These are phyloP conservation scores for Sanghuangporus sanghuang DNA, from an alignment of 1,284 basidiomycete genomes.

Conservation along the genomic window DNA sequence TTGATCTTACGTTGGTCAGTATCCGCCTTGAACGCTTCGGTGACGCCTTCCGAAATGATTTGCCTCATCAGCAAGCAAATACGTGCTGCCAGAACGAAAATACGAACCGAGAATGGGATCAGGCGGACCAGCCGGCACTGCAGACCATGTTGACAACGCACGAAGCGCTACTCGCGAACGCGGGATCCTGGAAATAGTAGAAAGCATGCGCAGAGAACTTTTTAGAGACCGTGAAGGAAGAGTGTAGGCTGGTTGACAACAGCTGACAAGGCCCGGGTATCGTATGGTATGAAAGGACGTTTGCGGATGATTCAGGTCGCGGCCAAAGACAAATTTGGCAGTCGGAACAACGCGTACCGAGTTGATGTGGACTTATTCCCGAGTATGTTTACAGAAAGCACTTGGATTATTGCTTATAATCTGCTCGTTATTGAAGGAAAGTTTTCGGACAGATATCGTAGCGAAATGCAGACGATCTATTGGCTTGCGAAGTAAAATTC, in stretches of 20 bases:
- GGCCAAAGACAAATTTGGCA: not conserved
- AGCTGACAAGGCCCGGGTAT: not conserved
- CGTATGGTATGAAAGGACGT: not conserved
- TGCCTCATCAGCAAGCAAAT: slow-evolving; percentile 7
- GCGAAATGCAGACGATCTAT: too few species aligned
- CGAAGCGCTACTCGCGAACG: slow-evolving; percentile 29
- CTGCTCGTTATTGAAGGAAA: not conserved
- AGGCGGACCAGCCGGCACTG: slow-evolving; percentile 84
- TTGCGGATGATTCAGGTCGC: not conserved
- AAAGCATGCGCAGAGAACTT: slow-evolving; percentile 29
- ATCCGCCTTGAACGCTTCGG: slow-evolving; percentile 95
- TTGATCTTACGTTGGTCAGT: slow-evolving; percentile 92
- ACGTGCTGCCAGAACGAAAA: not conserved
- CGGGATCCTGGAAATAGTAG: slow-evolving; percentile 27
- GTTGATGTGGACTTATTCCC: not conserved
- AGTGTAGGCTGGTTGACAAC: not conserved
- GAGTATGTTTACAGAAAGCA: not conserved
- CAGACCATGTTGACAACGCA: slow-evolving; percentile 72
- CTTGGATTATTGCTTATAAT: not conserved
- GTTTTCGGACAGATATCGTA: not conserved
- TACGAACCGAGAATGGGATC: slow-evolving; percentile 87
- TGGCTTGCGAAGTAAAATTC: too few species aligned
- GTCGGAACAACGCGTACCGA: not conserved
- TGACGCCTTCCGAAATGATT: slow-evolving; percentile 51
- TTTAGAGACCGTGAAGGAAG: slow-evolving; percentile 18